These are phyloP conservation scores for Monilinia polystroma DNA, from an alignment of 2,329 filamentous ascomycete species.

Conservation along the genomic window DNA sequence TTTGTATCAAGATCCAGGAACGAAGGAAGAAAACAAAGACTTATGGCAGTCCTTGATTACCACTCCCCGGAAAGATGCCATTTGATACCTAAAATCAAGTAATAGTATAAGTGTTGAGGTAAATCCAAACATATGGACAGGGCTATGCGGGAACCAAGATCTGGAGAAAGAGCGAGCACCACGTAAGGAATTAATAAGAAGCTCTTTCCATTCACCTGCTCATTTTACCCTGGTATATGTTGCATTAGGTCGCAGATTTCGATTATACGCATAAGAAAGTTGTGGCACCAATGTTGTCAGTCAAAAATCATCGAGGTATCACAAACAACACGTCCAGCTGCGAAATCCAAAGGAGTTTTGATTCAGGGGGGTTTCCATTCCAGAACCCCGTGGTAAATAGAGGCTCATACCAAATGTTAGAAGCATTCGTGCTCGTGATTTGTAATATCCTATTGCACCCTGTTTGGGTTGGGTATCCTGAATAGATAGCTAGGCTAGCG, in stretches of 20 bases:
- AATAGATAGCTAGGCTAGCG: conserved; percentile 28
- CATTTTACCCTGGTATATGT: neutral
- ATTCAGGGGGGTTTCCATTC: neutral
- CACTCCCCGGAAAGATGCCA: neutral
- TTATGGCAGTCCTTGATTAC: neutral
- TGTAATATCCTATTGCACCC: neutral
- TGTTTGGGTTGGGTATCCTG: neutral
- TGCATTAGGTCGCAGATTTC: neutral
- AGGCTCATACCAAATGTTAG: neutral
- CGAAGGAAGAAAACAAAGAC: neutral
- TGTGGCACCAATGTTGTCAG: neutral
- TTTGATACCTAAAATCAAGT: neutral
- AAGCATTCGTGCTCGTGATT: neutral
- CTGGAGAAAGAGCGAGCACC: neutral
- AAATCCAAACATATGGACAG: neutral
- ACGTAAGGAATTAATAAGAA: too few relatives aligned
- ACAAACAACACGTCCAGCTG: neutral
- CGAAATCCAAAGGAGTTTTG: neutral
- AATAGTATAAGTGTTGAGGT: neutral
- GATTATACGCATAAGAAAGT: neutral
- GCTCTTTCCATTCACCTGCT: neutral
- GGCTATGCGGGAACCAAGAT: neutral
- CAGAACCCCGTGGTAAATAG: neutral
- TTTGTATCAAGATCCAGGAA: neutral
- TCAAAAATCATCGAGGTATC: neutral